phyloP scores from a whole-genome alignment of 2,329 filamentous ascomycete genomes.

The Albophoma yamanashiensis region DNA sequence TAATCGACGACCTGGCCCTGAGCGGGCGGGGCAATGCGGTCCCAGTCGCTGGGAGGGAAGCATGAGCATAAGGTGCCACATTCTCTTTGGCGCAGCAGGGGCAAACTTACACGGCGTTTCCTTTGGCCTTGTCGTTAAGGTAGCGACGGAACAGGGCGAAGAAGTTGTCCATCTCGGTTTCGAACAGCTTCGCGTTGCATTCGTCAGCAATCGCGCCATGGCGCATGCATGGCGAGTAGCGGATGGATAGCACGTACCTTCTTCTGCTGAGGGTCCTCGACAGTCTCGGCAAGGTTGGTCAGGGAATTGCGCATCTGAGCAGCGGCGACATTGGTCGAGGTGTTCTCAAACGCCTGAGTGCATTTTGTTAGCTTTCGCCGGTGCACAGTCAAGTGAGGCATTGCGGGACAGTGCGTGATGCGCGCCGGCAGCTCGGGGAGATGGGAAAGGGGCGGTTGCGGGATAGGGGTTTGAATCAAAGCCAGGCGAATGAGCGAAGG shows the following conservation, averaged over 20 bases:
- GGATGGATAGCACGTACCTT: slow-evolving; percentile 51
- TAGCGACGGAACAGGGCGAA: slow-evolving; percentile 97
- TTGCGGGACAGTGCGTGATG: background rate
- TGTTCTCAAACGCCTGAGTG: slow-evolving; percentile 91
- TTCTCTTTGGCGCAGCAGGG: background rate
- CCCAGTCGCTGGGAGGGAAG: slow-evolving; percentile 65
- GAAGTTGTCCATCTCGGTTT: slow-evolving; percentile 99
- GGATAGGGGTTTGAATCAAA: no score
- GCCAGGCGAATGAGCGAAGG: background rate
- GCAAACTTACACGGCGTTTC: slow-evolving; percentile 63
- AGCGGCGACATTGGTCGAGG: slow-evolving; percentile 92
- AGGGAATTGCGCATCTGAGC: slow-evolving; percentile 98
- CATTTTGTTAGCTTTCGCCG: slow-evolving; percentile 13
- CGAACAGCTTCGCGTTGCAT: slow-evolving; percentile 59
- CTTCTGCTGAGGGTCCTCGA: slow-evolving; percentile 69
- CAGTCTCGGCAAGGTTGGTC: slow-evolving; percentile 83
- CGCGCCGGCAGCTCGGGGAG: background rate
- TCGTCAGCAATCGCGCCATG: background rate
- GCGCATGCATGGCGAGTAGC: background rate
- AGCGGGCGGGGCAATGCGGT: slow-evolving; percentile 88
- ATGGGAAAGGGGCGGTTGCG: background rate
- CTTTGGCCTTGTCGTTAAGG: slow-evolving; percentile 98
- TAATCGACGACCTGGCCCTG: slow-evolving; percentile 93
- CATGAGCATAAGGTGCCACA: slow-evolving; percentile 8
- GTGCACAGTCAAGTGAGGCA: background rate